These are phyloP conservation scores for Cyanidioschyzon merolae DNA, from an alignment of 23 red algal genomes.

Conservation along the genomic window DNA sequence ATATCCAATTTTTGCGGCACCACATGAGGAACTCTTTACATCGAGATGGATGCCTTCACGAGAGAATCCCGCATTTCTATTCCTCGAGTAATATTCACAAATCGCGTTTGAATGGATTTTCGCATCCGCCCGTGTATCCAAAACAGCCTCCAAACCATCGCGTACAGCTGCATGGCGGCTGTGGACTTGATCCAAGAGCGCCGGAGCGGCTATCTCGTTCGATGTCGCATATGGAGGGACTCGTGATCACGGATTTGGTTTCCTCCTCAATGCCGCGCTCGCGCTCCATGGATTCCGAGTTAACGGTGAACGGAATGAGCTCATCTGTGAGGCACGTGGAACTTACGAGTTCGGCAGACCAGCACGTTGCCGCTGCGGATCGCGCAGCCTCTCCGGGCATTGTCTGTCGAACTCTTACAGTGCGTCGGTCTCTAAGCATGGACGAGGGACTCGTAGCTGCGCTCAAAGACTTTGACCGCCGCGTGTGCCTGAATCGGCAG, in stretches of 20 bases:
- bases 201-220: not conserved
- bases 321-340: too few relatives aligned
- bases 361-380: too few relatives aligned
- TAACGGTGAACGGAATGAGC: too few relatives aligned
- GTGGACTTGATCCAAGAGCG: not conserved
- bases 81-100: not conserved
- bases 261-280: not conserved
- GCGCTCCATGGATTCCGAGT: not conserved
- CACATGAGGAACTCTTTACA: not conserved
- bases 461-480: not conserved
- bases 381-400: not conserved
- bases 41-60: not conserved
- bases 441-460: not conserved
- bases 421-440: not conserved
- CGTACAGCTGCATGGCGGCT: not conserved
- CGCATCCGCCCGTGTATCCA: not conserved
- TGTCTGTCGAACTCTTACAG: not conserved
- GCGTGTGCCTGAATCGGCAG: not conserved
- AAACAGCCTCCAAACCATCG: not conserved
- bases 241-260: not conserved
- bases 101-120: not conserved
- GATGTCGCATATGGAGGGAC: not conserved
- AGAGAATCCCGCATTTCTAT: not conserved
- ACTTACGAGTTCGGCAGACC: too few relatives aligned
- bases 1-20: not conserved